Base-by-base conservation (phyloP, 768 basidiomycete genomes). In the Panaeolus papilionaceus region DNA sequence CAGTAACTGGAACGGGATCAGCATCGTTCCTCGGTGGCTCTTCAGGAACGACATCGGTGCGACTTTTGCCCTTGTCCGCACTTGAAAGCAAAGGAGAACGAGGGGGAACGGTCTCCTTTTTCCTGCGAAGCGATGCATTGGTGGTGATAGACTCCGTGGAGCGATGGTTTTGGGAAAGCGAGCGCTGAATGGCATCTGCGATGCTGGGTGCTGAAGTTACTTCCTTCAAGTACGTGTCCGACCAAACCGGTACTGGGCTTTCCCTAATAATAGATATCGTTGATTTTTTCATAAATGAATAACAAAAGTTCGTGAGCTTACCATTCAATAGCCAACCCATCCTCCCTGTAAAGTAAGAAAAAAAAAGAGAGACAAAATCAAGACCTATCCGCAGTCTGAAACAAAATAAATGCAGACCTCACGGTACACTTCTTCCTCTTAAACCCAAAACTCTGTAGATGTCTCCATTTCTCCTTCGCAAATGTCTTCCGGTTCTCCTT, bases 321-420 rank as follows among this genome's bases (percentile, higher is more conserved):
- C 76, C 79, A 81, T 71, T 81, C 79, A 26, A 81, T 78, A 0
- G 78, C 77, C 51, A 81, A 73, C 1, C 78, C 78, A 44, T 79
- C 79, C 26, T 79, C 79, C 58, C 79, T 78, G 47, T 47, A 62
- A 16, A 62, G 49, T 2, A 61, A 38, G 33, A 1, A 26, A 64
- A 44, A 44, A 47, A 23, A 23, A 20, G 14, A 28, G 51, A 14
- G 8, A 2, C 68, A n/a, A 54, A 28, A 33, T 16, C 47, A 61
- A 2, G 10, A 28, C 0, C 47, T 26, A 12, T 44, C 11, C 47
- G 47, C 47, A 23, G 10, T 26, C 45, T 23, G 28, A 58, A 37
- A 33, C 16, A 37, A 64, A n/a, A 49, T 38, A 61, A 9, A 39
- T 1, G 69, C 71, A 5, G 33, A 77, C 72, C 76, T 77, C 37